phyloP scores from a whole-genome alignment of 257 asterid genomes.

The Phtheirospermum japonicum region DNA sequence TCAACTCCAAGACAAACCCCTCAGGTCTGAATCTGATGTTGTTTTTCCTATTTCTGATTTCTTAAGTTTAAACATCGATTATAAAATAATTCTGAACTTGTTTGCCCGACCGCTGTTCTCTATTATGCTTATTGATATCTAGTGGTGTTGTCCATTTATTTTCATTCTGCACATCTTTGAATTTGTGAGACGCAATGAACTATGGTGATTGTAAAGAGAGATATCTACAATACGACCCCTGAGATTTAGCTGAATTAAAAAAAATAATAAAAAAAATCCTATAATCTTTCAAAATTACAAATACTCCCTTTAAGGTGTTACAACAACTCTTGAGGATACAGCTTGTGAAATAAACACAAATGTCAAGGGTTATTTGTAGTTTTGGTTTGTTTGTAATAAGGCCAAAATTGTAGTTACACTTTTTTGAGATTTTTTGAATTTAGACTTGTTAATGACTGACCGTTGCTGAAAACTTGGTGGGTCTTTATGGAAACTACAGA shows the following conservation, averaged over 20 bases:
- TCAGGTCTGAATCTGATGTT: conserved; percentile 38
- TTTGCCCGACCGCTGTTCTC: background rate
- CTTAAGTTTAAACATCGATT: background rate
- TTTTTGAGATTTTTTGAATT: background rate
- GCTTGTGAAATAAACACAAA: background rate
- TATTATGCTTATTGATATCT: background rate
- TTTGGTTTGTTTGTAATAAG: background rate
- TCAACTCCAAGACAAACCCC: conserved; percentile 23
- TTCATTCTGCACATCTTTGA: background rate
- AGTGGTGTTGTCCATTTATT: background rate
- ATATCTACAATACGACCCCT: no score
- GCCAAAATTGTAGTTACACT: background rate
- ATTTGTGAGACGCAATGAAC: background rate
- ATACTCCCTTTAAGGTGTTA: no score
- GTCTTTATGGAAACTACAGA: conserved; percentile 42
- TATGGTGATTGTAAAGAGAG: background rate
- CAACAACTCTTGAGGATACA: no score
- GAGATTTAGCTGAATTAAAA: background rate
- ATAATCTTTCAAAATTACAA: background rate
- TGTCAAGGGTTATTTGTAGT: background rate
- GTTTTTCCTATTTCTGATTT: background rate
- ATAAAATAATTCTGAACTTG: background rate
- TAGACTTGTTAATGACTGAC: background rate
- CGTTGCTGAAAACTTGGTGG: conserved; percentile 7
- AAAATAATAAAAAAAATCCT: background rate